phyloP scores from a whole-genome alignment of 768 basidiomycete genomes.

The Pisolithus microcarpus region DNA sequence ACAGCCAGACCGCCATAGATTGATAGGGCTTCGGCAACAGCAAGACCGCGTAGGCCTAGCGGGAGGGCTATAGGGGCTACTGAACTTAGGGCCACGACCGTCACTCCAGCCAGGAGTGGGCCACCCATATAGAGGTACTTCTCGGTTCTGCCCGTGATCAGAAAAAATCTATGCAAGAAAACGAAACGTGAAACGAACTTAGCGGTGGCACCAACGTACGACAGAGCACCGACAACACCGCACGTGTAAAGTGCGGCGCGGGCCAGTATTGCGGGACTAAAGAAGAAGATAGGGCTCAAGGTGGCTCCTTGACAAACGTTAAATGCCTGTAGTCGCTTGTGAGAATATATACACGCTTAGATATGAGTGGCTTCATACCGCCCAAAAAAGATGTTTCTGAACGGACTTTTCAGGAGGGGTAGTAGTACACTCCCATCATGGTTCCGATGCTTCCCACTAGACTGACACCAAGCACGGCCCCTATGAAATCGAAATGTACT shows the following conservation, averaged over 20 bases:
- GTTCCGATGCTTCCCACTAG: constrained; percentile 73
- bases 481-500: constrained; percentile 24
- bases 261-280: constrained; percentile 76
- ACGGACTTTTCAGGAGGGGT: constrained; percentile 71
- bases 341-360: neutral
- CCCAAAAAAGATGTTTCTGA: constrained; percentile 77
- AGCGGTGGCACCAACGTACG: constrained; percentile 85
- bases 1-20: constrained; percentile 87
- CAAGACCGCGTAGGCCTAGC: constrained; percentile 69
- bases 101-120: constrained; percentile 81
- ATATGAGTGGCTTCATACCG: constrained; percentile 37
- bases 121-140: constrained; percentile 83
- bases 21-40: constrained; percentile 68
- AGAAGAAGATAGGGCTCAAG: constrained; percentile 83
- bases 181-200: constrained; percentile 34
- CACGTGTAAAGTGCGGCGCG: constrained; percentile 85
- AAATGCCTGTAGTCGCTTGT: constrained; percentile 50
- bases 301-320: constrained; percentile 83
- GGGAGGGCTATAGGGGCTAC: constrained; percentile 88
- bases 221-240: constrained; percentile 78
- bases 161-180: neutral
- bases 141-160: constrained; percentile 45
- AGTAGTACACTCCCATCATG: constrained; percentile 77
- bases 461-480: constrained; percentile 78
- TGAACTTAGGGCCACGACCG: constrained; percentile 80